Evolutionary conservation across 2,329 filamentous ascomycete genomes (phyloP), one percentile per base, ranked within the genome.

Genomic region (Verticillium nonalfalfae): DNA sequence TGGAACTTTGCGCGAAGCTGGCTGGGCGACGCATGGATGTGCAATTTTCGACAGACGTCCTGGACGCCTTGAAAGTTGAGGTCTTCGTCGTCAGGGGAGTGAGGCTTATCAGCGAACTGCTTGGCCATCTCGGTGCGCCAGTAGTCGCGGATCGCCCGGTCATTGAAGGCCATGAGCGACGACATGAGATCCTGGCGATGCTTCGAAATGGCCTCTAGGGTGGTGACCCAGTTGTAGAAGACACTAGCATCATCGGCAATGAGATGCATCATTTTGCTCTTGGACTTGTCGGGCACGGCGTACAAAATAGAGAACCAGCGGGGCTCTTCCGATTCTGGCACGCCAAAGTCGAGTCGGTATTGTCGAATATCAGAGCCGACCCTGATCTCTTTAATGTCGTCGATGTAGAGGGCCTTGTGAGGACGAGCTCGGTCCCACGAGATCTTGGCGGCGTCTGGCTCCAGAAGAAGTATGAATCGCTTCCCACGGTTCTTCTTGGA

Each of bases 301-400:
- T 97, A 97, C 59, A 97, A 85, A 66, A 99, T 92, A 34, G 93
- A 96, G 70, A 98, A 94, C 85, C 93, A 96, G 14, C 86, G 85
- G 7, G 82, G 77, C 68, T 93, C 89, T 45, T 87, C 84, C 6
- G 85, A 78, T 59, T 88, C 84, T 0, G 88, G 78, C 26, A 95
- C 79, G 45, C 87, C 85, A 70, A 90, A 91, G 73, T 97, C 93
- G 68, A 94, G 87, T 52, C 91, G 89, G 72, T 97, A 96, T 72
- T 96, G 94, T 61, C 90, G 87, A 18, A 94, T 91, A 71, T 98
- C 91, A 13, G 85, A 84, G 18, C 91, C 93, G 38, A 88, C 86
- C 64, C 93, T 88, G 57, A 98, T 93, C 70, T 97, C 93, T 70
- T 91, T 90, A 69, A 99, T 94, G 72, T 98, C 93, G 70, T 99